Evolutionary conservation across 768 basidiomycete species (phyloP).

Genomic region (Rhodocollybia butyracea): DNA sequence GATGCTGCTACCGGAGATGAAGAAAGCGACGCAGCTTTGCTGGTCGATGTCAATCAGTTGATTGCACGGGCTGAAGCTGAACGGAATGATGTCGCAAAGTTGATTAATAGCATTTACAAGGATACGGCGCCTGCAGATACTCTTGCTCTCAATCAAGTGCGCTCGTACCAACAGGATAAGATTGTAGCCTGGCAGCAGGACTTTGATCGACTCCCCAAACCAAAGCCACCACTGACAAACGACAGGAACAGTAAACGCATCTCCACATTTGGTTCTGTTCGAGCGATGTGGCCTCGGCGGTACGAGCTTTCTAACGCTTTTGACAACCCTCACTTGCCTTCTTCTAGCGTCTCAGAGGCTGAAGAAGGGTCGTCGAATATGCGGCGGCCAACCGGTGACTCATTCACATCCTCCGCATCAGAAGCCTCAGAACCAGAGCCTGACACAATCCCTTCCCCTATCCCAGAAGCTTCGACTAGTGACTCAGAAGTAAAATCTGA

Average conservation of each 20-base stretch:
- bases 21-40: slow-evolving; percentile 59
- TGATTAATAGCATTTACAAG: slow-evolving; percentile 79
- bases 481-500: slow-evolving; percentile 6
- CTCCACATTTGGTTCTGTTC: slow-evolving; percentile 67
- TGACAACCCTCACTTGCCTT: slow-evolving; percentile 53
- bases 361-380: slow-evolving; percentile 55
- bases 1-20: slow-evolving; percentile 81
- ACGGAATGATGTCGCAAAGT: slow-evolving; percentile 62
- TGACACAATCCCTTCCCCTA: slow-evolving; percentile 15
- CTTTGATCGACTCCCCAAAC: slow-evolving; percentile 81
- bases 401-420: slow-evolving; percentile 66
- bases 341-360: slow-evolving; percentile 69
- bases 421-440: slow-evolving; percentile 68
- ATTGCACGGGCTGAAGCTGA: slow-evolving; percentile 75
- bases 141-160: slow-evolving; percentile 80
- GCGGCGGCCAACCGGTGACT: slow-evolving; percentile 50
- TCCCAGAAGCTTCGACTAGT: slow-evolving; percentile 4
- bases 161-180: slow-evolving; percentile 85
- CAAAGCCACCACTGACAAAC: slow-evolving; percentile 44
- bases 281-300: slow-evolving; percentile 68
- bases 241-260: slow-evolving; percentile 52
- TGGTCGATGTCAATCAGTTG: slow-evolving; percentile 60
- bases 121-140: slow-evolving; percentile 83
- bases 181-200: slow-evolving; percentile 97
- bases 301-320: slow-evolving; percentile 52